Evolutionary conservation across 2,329 filamentous ascomycete species (phyloP).

Genomic region (Colletotrichum salicis): DNA sequence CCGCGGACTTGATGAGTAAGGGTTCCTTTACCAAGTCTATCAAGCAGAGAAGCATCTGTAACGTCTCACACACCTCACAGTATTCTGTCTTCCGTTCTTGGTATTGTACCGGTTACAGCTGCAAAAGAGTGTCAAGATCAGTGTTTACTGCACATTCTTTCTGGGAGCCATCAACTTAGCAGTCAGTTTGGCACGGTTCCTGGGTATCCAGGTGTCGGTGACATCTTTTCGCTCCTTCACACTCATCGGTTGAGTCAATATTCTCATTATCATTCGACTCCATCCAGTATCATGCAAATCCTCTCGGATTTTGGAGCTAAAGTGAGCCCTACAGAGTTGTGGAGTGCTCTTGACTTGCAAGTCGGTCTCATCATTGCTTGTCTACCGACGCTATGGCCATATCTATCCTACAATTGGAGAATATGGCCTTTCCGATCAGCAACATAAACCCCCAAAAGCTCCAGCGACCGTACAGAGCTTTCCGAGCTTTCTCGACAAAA

Average conservation of each 20-base stretch:
- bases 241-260: background rate
- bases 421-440: background rate
- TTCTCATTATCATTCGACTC: fast-evolving
- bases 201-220: background rate
- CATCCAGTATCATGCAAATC: background rate
- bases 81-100: conserved; percentile 8
- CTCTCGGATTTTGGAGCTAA: background rate
- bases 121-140: background rate
- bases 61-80: background rate
- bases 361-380: background rate
- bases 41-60: background rate
- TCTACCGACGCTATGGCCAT: conserved; percentile 3
- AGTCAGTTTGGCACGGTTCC: background rate
- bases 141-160: background rate
- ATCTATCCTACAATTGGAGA: background rate
- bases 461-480: background rate
- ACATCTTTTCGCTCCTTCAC: background rate
- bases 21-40: too few species aligned
- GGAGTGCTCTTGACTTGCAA: background rate
- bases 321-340: background rate
- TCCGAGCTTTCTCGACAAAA: background rate
- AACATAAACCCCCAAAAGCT: background rate
- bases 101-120: background rate
- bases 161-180: background rate
- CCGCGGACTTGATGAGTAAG: background rate